Percentiles rank a stretch among this genome's conserved stretches.
phyloP scores from a whole-genome alignment of 768 basidiomycete genomes.

The Lactifluus volemus region DNA sequence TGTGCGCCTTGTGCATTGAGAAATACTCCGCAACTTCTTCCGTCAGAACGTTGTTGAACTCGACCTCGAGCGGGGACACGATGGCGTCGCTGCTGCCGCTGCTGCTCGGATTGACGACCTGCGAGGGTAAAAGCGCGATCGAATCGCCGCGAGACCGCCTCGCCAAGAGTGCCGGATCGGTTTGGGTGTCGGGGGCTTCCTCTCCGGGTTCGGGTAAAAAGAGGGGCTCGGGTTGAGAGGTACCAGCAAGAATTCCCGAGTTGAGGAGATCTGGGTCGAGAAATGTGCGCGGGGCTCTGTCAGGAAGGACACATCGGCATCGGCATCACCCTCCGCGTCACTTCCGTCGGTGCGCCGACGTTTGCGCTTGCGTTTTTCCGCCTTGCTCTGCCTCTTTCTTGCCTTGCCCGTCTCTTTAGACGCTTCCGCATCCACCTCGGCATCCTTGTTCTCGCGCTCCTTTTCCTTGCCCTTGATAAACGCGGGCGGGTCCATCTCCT shows the following conservation, averaged over 20 bases:
- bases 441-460: conserved; percentile 48
- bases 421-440: conserved; percentile 27
- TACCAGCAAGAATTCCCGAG: conserved; percentile 59
- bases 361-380: conserved; percentile 30
- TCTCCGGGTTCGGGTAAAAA: conserved; percentile 31
- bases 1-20: conserved; percentile 50
- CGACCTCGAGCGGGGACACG: conserved; percentile 43
- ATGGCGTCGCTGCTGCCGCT: neutral
- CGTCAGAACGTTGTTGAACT: conserved; percentile 51
- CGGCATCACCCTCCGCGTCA: conserved; percentile 30
- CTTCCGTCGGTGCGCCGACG: conserved; percentile 31
- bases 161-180: conserved; percentile 3
- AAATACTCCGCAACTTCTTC: conserved; percentile 66
- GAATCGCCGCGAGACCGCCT: neutral
- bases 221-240: conserved; percentile 29
- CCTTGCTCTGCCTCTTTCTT: conserved; percentile 27
- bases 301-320: neutral
- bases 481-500: conserved; percentile 88
- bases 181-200: neutral
- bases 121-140: conserved; percentile 1
- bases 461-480: conserved; percentile 69
- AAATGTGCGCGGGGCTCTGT: conserved; percentile 20
- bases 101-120: conserved; percentile 9
- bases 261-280: conserved; percentile 55
- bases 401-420: conserved; percentile 23